Base-by-base conservation (phyloP, 306 rosid species). In the Begonia loranthoides region DNA sequence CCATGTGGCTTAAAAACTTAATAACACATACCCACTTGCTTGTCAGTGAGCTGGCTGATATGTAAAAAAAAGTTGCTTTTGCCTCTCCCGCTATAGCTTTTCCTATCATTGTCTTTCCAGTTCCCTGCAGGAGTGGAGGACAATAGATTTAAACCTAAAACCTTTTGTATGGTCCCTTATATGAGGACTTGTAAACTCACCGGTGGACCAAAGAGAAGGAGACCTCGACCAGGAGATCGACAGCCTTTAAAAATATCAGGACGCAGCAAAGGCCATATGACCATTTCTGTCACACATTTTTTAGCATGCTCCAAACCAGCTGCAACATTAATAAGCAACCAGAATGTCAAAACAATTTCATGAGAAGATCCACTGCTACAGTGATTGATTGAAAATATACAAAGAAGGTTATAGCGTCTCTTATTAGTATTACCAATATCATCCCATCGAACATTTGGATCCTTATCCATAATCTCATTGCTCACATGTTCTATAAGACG, bases 21-120 rank as follows among this genome's bases (percentile, higher is more conserved):
- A 69, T 45, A 47, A 45, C 54, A 56, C 92, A 56, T 80, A 86
- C 99, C 99, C 95, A 86, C 72, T 86, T 90, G 92, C 96, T 90
- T 41, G 95, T 82, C 72, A 90, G 67, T 17, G 95, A 82, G 73
- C 95, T 86, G 52, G 99, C 94, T 60, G 94, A 90, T 67, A 90
- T 80, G 77, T 86, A 90, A 76, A 90, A 90, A 72, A 90, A 90
- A 45, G 99, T 80, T 68, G 95, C 99, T 67, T 86, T 80, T 40
- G 99, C 99, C 77, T 90, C 95, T 72, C 99, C 99, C 56, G 95
- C 95, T 67, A 82, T 90, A 68, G 99, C 95, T 76, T 90, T 90
- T 60, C 99, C 99, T 17, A 90, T 86, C 95, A 90, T 90, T 61
- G 99, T 90, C 77, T 90, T 90, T 15, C 99, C 99, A 15, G 95